These are phyloP conservation scores for Astragalus membranaceus DNA, from an alignment of 306 rosid species.

Conservation along the genomic window DNA sequence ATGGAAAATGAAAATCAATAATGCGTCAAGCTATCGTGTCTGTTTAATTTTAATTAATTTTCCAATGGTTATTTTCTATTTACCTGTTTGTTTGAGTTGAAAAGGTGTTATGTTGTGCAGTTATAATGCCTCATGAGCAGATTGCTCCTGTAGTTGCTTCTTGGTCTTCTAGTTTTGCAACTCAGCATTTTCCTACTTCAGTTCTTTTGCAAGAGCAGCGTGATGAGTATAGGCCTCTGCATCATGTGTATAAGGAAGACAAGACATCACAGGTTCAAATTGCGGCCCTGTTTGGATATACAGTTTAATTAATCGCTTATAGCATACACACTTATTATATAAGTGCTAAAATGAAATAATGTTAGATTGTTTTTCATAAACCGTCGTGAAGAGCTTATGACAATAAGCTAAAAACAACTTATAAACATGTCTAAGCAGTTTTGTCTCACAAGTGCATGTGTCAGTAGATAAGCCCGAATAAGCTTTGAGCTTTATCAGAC, in stretches of 20 bases:
- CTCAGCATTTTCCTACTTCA: conserved; percentile 59
- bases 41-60: neutral
- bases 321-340: too few species aligned
- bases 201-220: conserved; percentile 78
- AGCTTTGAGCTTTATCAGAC: neutral
- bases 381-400: too few species aligned
- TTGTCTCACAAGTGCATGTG: too few species aligned
- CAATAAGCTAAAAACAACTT: too few species aligned
- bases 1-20: neutral
- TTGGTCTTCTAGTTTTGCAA: conserved; percentile 34
- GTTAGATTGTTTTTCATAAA: too few species aligned
- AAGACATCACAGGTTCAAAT: conserved; percentile 52
- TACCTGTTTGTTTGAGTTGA: neutral
- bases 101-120: conserved; percentile 33
- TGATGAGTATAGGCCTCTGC: conserved; percentile 53
- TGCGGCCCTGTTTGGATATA: neutral
- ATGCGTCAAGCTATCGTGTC: neutral
- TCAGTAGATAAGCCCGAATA: too few species aligned
- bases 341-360: too few species aligned
- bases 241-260: conserved; percentile 50
- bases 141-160: conserved; percentile 40
- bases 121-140: conserved; percentile 54
- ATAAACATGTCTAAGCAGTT: too few species aligned
- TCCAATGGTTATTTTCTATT: neutral
- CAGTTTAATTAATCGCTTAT: too few species aligned